Evolutionary conservation across 2,329 filamentous ascomycete genomes (phyloP), one percentile per base, ranked within the genome.

Genomic region (Penicillium sp.): DNA sequence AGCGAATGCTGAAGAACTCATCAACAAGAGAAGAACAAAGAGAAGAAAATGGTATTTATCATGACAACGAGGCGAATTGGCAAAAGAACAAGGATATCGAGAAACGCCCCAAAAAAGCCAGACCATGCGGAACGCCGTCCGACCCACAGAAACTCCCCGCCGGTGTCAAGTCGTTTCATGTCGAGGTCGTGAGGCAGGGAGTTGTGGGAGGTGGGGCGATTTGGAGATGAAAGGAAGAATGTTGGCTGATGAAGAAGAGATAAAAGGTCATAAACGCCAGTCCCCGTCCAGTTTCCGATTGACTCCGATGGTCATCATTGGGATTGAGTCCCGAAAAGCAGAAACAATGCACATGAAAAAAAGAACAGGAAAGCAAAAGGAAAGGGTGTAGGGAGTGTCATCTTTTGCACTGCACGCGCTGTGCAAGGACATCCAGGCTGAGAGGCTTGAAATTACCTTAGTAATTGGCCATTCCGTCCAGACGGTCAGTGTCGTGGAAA

Each of bases 161-260:
- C 59, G 68, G 62, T 63, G 68, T 67, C 57, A 62, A 70, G 65
- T 68, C 68, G 64, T 63, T 61, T 63, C 54, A 53, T 53, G 12
- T 19, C n/a, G 19, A 37, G 33, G 33, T 53, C 50, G 30, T 53
- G 19, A 53, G 5, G 19, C 47, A 28, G 26, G 24, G 17, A 7
- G 28, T 8, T 19, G 17, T n/a, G 2, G 17, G 56, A 24, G 28
- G 17, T 37, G 24, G 38, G 37, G 28, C 42, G 56, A 50, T 13
- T 28, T 59, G 28, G 54, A 61, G 62, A 22, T 30, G 58, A 56
- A 37, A 63, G 50, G 42, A 56, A 60, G 45, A 56, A 53, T 53
- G 58, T 42, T 53, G 37, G 50, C 38, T 33, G 22, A 55, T 55
- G 42, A 61, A 54, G 61, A 63, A 61, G 58, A 45, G 19, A 44